Base-by-base conservation (phyloP, 371 early-diverging fungal species). In the Choanephora cucurbitarum region DNA sequence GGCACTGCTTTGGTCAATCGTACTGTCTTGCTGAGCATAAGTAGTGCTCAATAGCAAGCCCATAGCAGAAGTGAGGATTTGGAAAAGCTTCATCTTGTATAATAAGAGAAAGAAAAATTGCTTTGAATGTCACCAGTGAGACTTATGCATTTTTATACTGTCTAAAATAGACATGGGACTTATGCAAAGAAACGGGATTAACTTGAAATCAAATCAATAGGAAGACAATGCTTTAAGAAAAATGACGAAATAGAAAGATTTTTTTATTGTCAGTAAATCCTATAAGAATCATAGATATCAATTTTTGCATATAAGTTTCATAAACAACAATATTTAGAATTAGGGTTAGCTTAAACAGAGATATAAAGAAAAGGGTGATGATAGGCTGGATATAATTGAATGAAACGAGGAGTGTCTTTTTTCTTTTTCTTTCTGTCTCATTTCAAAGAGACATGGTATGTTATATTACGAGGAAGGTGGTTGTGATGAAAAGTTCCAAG, bases 401-500 rank as follows among this genome's bases (percentile, higher is more conserved):
- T 28, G 28, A 7, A 28, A 5, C 7, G 28, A 28, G 28, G 37
- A 11, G 1, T 11, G 9, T 37, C 11, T 37, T 37, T 37, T 37
- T 37, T 32, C 32, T 32, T 32, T 10, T 32, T 32, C 10, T 32
- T 32, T 32, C 10, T 32, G 5, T 32, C 6, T 32, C 10, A 32
- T 10, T 37, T 37, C 28, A 3, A 28, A 28, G 7, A 7, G 3
- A 28, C 28, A 28, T 28, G 28, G 28, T 28, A 28, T 28, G 28
- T 7, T 28, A 7, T 7, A 7, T 7, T 28, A 28, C 7, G 28
- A 28, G 7, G 28, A 28, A 28, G 28, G 28, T 28, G 55, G 33
- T 18, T 56, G 49, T 28, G 9, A 32, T 37, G 48, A 48, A 31
- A 45, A 51, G 24, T 51, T 51, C 45, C 46, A 58, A 45, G 55